Base-by-base conservation (phyloP, 805 yeast genomes). In the Schizosaccharomyces japonicus region DNA sequence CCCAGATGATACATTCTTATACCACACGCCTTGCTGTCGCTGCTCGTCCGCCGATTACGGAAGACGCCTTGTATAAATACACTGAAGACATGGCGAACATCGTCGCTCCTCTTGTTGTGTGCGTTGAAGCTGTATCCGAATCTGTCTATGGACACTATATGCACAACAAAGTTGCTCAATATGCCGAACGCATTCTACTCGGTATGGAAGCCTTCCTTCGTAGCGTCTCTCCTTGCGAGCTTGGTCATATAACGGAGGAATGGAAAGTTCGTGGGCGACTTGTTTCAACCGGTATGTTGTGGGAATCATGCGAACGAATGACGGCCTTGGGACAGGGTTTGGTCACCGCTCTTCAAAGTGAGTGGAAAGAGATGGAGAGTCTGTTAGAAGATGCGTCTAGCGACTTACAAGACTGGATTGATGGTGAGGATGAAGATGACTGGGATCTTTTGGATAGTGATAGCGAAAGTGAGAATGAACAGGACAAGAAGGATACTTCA, bases 391-490 rank as follows among this genome's bases (percentile, higher is more conserved):
- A 42, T 21, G 46, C 46, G 19, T n/a, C n/a, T 15, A 29, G 33
- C 3, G 46, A 42, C 46, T 23, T 42, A 21, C 31, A 42, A 13
- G 46, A 15, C 23, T 40, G 45, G 45, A 28, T 8, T 13, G 45
- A 13, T n/a, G 48, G 48, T 10, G 48, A 45, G 5, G 44, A 33
- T 6, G 21, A 32, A 5, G 39, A 45, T 27, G 44, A 39, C n/a
- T 34, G 45, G 48, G 48, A 45, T 11, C 15, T 7, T 3, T 34
- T 36, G 19, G 48, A 17, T 5, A 40, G 45, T 13, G 48, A 45
- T 8, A 5, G 11, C 1, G 48, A 28, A 31, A 45, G 29, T 25
- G 33, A 27, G 26, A 7, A 11, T 17, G 45, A 45, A 17, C n/a
- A 21, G 26, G 44, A 19, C 15, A n/a, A 17, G 23, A 8, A 36